A percentile compares a stretch with the other conserved stretches of the same genome.
phyloP scores from a whole-genome alignment of 148 eudicot genomes.

The Dysphania ambrosioides region DNA sequence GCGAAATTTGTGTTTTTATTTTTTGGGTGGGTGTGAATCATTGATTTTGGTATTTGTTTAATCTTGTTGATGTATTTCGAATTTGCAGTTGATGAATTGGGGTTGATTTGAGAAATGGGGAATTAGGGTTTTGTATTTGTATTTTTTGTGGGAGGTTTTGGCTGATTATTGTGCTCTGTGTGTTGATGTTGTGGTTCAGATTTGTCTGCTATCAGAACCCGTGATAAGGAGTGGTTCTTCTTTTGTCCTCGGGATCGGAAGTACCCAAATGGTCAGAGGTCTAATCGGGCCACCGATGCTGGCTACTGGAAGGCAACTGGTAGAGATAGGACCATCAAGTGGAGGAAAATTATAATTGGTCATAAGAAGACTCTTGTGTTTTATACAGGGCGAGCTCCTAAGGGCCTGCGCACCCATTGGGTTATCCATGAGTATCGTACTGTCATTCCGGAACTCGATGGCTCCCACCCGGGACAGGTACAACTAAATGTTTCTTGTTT shows the following conservation, averaged over 20 bases:
- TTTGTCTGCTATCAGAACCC: constrained; percentile 57
- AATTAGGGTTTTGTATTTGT: constrained; percentile 13
- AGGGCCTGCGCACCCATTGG: constrained; percentile 80
- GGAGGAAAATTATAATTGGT: constrained; percentile 55
- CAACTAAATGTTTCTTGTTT: background rate
- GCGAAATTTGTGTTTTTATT: background rate
- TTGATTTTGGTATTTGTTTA: background rate
- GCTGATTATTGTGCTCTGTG: constrained; percentile 4
- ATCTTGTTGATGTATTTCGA: background rate
- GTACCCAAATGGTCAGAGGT: constrained; percentile 85
- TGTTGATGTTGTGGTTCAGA: constrained; percentile 41
- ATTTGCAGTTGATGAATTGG: constrained; percentile 2
- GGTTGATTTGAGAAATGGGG: constrained; percentile 19
- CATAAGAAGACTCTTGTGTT: constrained; percentile 93
- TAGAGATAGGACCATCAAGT: constrained; percentile 68
- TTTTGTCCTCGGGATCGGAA: constrained; percentile 94
- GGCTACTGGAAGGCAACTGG: constrained; percentile 99
- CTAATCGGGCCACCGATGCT: constrained; percentile 68
- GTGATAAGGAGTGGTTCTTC: constrained; percentile 87
- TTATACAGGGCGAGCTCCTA: constrained; percentile 88
- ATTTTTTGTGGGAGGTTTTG: background rate
- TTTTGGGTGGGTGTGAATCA: background rate
- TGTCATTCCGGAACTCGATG: constrained; percentile 66
- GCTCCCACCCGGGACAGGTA: constrained; percentile 92
- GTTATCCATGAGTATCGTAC: constrained; percentile 94